These are phyloP conservation scores for Aureobasidium musti DNA, from an alignment of 2,329 filamentous ascomycete species.

Conservation along the genomic window DNA sequence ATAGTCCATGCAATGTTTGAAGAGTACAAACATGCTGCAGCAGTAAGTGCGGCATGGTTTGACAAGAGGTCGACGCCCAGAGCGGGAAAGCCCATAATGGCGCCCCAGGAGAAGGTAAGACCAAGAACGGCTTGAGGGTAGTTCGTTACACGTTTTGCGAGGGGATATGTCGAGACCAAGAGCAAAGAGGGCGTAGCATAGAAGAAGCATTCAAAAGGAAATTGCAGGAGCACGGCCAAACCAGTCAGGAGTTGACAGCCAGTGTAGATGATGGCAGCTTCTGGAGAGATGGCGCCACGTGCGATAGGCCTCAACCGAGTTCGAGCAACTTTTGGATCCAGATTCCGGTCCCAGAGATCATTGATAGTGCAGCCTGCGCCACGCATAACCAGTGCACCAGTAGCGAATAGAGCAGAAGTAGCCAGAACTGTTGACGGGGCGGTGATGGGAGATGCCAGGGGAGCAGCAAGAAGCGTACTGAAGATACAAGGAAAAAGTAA, in stretches of 20 bases:
- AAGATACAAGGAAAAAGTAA: slow-evolving; percentile 85
- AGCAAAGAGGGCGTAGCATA: slow-evolving; percentile 75
- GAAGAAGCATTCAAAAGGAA: slow-evolving; percentile 71
- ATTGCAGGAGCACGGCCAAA: slow-evolving; percentile 72
- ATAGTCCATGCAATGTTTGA: slow-evolving; percentile 86
- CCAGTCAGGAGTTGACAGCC: slow-evolving; percentile 73
- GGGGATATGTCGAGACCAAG: slow-evolving; percentile 73
- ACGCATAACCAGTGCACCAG: slow-evolving; percentile 80
- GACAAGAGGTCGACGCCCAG: slow-evolving; percentile 74
- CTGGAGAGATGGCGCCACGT: slow-evolving; percentile 71
- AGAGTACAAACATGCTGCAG: slow-evolving; percentile 69
- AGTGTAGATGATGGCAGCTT: slow-evolving; percentile 71
- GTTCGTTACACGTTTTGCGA: slow-evolving; percentile 83
- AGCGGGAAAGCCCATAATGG: slow-evolving; percentile 83
- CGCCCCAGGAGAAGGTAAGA: slow-evolving; percentile 85
- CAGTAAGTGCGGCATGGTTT: slow-evolving; percentile 62
- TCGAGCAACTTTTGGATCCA: slow-evolving; percentile 76
- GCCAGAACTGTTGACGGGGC: slow-evolving; percentile 62
- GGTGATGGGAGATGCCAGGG: slow-evolving; percentile 63
- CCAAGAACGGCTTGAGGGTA: slow-evolving; percentile 85
- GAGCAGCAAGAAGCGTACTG: slow-evolving; percentile 77
- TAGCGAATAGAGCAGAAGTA: slow-evolving; percentile 68
- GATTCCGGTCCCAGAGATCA: slow-evolving; percentile 85
- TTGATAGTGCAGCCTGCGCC: slow-evolving; percentile 88
- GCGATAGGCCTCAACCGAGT: slow-evolving; percentile 80